Percentiles rank a stretch among this genome's conserved stretches.
phyloP scores from a whole-genome alignment of 169 alveolate genomes.

The Cryptosporidium muris region DNA sequence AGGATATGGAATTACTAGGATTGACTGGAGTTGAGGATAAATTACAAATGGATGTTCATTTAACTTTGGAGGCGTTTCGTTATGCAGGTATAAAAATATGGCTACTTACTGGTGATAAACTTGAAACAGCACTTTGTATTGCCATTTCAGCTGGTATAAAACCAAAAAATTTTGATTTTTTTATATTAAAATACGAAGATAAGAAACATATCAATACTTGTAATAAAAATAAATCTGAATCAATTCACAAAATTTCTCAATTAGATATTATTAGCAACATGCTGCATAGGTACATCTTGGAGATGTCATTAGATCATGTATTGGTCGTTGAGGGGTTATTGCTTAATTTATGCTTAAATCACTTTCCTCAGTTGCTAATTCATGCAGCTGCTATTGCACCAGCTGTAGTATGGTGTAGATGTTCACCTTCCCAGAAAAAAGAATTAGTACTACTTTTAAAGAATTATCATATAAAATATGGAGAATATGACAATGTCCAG shows the following conservation, averaged over 20 bases:
- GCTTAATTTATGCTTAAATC: constrained; percentile 78
- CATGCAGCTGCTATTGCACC: constrained; percentile 88
- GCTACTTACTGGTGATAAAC: constrained; percentile 99
- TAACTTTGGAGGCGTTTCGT: constrained; percentile 91
- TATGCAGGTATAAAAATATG: constrained; percentile 97
- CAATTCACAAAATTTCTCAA: background rate
- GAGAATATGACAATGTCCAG: background rate
- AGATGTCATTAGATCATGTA: constrained; percentile 57
- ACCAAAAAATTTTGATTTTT: constrained; percentile 78
- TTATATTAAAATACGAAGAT: constrained; percentile 61
- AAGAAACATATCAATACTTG: background rate
- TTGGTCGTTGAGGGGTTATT: constrained; percentile 88
- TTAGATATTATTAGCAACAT: constrained; percentile 16
- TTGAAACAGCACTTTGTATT: constrained; percentile 98
- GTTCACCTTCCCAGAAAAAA: constrained; percentile 98
- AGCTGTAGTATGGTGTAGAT: constrained; percentile 95
- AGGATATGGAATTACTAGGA: constrained; percentile 89
- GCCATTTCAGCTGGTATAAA: constrained; percentile 95
- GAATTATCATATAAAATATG: constrained; percentile 42
- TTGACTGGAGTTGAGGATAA: constrained; percentile 97
- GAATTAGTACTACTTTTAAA: constrained; percentile 84
- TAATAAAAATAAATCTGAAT: constrained; percentile 2
- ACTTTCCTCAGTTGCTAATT: constrained; percentile 82
- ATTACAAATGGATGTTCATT: constrained; percentile 91
- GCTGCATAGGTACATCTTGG: constrained; percentile 19